These are phyloP conservation scores for Rhodotorula sp. DNA, from an alignment of 1,284 basidiomycete genomes.

Conservation along the genomic window DNA sequence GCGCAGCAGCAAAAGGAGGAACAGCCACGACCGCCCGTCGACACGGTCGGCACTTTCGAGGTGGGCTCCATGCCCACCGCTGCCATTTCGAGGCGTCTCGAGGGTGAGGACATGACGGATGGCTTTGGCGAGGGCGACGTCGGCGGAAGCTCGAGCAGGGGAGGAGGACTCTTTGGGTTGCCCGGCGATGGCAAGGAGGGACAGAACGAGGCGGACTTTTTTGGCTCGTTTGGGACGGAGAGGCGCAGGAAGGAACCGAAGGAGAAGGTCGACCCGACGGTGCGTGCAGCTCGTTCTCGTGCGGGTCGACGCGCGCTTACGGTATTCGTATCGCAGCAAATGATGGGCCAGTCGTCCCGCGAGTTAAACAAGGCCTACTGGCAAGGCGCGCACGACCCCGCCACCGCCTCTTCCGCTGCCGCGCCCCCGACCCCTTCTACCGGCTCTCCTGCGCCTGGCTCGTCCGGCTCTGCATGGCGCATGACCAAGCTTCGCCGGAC, in stretches of 20 bases:
- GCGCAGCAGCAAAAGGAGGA: too few species aligned
- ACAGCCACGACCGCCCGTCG: slow-evolving; percentile 19
- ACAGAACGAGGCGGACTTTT: slow-evolving; percentile 64
- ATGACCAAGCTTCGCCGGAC: slow-evolving; percentile 93
- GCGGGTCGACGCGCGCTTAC: neutral
- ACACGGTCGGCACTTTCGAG: slow-evolving; percentile 37
- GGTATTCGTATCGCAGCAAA: slow-evolving; percentile 52
- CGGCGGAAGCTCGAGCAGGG: slow-evolving; percentile 46
- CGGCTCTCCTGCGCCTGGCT: slow-evolving; percentile 65
- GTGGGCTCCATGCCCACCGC: slow-evolving; percentile 19
- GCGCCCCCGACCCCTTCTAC: slow-evolving; percentile 44
- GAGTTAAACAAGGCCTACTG: slow-evolving; percentile 67
- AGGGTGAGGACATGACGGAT: slow-evolving; percentile 56
- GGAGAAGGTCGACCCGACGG: slow-evolving; percentile 63
- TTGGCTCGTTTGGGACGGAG: slow-evolving; percentile 75
- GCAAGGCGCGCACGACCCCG: slow-evolving; percentile 59
- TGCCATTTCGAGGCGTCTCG: neutral
- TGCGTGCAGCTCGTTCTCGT: neutral
- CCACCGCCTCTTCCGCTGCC: slow-evolving; percentile 54
- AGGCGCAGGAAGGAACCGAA: slow-evolving; percentile 63
- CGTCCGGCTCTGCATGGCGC: slow-evolving; percentile 90
- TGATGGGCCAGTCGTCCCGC: slow-evolving; percentile 52
- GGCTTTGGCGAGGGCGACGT: slow-evolving; percentile 64
- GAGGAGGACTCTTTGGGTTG: slow-evolving; percentile 32
- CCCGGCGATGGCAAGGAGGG: slow-evolving; percentile 2